Evolutionary conservation across 345 rosid genomes (phyloP).

Genomic region (Lagerstroemia speciosa): DNA sequence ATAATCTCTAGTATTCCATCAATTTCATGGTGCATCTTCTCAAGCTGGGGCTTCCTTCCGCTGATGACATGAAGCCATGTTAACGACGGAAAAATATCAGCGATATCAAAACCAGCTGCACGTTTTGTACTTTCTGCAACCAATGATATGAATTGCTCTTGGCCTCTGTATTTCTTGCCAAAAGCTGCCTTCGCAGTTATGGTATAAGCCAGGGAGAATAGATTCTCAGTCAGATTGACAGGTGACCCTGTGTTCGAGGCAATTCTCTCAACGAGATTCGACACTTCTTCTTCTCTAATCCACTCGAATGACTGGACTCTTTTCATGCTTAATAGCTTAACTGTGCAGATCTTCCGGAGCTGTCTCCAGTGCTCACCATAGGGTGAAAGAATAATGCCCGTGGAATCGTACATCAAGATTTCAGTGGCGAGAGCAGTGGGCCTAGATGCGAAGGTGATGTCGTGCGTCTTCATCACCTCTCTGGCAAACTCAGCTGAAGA

Average conservation of each 20-base stretch:
- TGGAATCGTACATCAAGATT: not conserved
- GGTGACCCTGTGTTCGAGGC: slow-evolving; percentile 10
- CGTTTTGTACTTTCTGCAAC: not conserved
- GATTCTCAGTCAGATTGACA: slow-evolving; percentile 11
- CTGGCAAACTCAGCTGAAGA: no score
- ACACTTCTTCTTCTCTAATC: no score
- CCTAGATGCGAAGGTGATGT: no score
- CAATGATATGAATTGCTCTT: slow-evolving; percentile 11
- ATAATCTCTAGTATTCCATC: slow-evolving; percentile 21
- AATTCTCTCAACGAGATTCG: no score
- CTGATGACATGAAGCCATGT: slow-evolving; percentile 11
- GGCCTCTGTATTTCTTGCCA: slow-evolving; percentile 18
- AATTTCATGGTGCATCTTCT: slow-evolving; percentile 9
- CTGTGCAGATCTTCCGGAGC: no score
- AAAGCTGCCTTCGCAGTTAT: slow-evolving; percentile 18
- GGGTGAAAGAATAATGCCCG: not conserved
- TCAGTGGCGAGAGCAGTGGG: no score
- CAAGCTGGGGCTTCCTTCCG: slow-evolving; percentile 13
- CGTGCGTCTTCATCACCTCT: no score
- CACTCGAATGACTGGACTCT: no score
- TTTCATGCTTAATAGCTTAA: no score
- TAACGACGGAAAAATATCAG: slow-evolving; percentile 23
- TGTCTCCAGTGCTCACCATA: no score
- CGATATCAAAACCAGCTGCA: slow-evolving; percentile 17
- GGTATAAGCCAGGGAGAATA: slow-evolving; percentile 7